These are phyloP conservation scores for Dichomitus squalens DNA, from an alignment of 1,284 basidiomycete species.

Conservation along the genomic window DNA sequence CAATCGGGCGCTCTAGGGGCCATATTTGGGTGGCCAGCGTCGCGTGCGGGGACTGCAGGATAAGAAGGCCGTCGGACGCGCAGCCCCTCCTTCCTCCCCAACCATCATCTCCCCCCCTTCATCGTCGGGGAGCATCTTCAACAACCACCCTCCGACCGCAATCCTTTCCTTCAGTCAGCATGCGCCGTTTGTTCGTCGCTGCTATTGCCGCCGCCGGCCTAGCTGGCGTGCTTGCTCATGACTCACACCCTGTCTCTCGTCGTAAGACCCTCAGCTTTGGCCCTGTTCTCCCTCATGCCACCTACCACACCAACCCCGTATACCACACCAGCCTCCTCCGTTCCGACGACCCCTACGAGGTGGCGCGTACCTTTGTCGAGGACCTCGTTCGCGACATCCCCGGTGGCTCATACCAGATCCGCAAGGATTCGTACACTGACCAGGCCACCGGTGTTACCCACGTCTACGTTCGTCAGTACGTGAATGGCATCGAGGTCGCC, in stretches of 20 bases:
- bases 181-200: conserved; percentile 39
- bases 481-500: conserved; percentile 83
- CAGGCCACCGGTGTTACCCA: conserved; percentile 81
- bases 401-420: conserved; percentile 56
- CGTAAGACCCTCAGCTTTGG: conserved; percentile 86
- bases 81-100: conserved; percentile 17
- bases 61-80: conserved; percentile 22
- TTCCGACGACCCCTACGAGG: conserved; percentile 52
- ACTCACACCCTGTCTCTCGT: conserved; percentile 34
- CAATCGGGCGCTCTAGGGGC: conserved; percentile 8
- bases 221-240: conserved; percentile 32
- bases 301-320: conserved; percentile 58
- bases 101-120: conserved; percentile 29
- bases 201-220: conserved; percentile 35
- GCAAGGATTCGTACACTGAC: conserved; percentile 88
- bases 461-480: conserved; percentile 79
- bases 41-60: conserved; percentile 19
- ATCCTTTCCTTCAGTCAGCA: conserved; percentile 18
- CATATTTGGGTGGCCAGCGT: conserved; percentile 18
- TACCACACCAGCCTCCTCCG: conserved; percentile 43
- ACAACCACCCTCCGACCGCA: conserved; percentile 7
- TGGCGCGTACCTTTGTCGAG: conserved; percentile 63
- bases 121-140: conserved; percentile 23
- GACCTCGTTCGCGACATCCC: conserved; percentile 45
- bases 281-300: conserved; percentile 71